phyloP scores from a whole-genome alignment of 768 basidiomycete species.

The Mycena belliarum region DNA sequence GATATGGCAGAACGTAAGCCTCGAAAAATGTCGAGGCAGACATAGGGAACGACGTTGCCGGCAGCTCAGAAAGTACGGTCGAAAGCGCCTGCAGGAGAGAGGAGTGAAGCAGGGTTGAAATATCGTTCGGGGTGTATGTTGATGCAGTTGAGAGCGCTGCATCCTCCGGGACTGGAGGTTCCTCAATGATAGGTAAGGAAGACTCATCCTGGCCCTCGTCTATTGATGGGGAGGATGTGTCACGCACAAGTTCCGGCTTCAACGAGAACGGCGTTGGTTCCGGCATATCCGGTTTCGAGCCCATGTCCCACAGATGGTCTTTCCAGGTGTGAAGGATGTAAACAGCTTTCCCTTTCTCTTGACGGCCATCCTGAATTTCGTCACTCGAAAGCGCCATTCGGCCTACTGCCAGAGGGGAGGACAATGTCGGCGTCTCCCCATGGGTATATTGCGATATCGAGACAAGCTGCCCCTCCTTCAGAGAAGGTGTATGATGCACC shows the following conservation, averaged over 20 bases:
- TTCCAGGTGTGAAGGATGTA: constrained; percentile 74
- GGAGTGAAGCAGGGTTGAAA: constrained; percentile 55
- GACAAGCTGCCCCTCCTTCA: constrained; percentile 56
- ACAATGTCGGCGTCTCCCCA: constrained; percentile 36
- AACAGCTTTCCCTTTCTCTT: constrained; percentile 78
- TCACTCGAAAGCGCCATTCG: constrained; percentile 60
- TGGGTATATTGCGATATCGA: constrained; percentile 55
- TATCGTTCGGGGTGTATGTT: constrained; percentile 37
- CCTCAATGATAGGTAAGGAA: background rate
- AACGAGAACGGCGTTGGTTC: constrained; percentile 32
- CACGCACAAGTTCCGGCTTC: constrained; percentile 1
- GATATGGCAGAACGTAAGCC: constrained; percentile 71
- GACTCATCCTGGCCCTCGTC: constrained; percentile 7
- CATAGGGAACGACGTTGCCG: constrained; percentile 67
- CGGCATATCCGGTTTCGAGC: constrained; percentile 61
- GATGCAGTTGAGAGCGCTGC: constrained; percentile 6
- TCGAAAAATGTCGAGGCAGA: constrained; percentile 77
- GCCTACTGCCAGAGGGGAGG: constrained; percentile 75
- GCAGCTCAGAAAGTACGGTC: constrained; percentile 46
- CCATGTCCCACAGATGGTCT: constrained; percentile 74
- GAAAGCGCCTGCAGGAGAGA: constrained; percentile 70
- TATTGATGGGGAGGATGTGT: background rate
- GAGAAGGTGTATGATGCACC: constrained; percentile 48
- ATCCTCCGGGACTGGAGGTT: constrained; percentile 1
- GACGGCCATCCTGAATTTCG: constrained; percentile 40